Base-by-base conservation (phyloP, 345 rosid species). In the Corchorus olitorius region DNA sequence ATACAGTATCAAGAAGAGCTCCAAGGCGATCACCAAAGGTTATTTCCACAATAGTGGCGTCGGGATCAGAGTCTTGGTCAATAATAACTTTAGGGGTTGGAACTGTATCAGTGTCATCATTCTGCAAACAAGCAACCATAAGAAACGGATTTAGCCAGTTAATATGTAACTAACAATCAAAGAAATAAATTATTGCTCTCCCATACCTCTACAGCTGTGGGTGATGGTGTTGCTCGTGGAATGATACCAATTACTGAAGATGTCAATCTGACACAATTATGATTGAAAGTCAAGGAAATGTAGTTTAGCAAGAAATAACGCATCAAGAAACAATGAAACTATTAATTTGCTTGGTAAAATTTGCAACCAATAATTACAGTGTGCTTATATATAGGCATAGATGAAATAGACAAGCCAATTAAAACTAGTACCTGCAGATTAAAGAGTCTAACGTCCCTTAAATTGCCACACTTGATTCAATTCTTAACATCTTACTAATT, bases 1-100 rank as follows among this genome's bases (percentile, higher is more conserved):
- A 56, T 89, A 96, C 99, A 0, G 99, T 96, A 84, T 96, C 99
- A 71, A 96, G 81, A 50, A 96, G 88, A 80, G 98, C 98, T 55
- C 99, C 99, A 68, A 96, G 99, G 83, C 99, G 99, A 83, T 96
- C 92, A 5, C 99, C 99, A 27, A 96, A 96, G 20, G 97, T 96
- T 6, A 96, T 81, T 88, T 96, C 94, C 35, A 96, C 86, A 2
- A 96, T 59, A 43, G 99, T 93, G 55, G 97, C 98, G 77, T 96
- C 89, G 0, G 97, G 93, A 70, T 96, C 97, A 39, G 98, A 90
- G 82, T 96, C 99, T 78, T 86, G 96, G 81, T 96, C 98, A 60
- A 96, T 89, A 81, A 96, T 90, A 75, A 96, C 99, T 71, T 87
- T 94, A 13, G 99, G 99, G 69, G 90, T 93, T 68, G 99, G 99